These are phyloP conservation scores for Aureobasidium namibiae DNA, from an alignment of 2,329 filamentous ascomycete genomes.

Conservation along the genomic window DNA sequence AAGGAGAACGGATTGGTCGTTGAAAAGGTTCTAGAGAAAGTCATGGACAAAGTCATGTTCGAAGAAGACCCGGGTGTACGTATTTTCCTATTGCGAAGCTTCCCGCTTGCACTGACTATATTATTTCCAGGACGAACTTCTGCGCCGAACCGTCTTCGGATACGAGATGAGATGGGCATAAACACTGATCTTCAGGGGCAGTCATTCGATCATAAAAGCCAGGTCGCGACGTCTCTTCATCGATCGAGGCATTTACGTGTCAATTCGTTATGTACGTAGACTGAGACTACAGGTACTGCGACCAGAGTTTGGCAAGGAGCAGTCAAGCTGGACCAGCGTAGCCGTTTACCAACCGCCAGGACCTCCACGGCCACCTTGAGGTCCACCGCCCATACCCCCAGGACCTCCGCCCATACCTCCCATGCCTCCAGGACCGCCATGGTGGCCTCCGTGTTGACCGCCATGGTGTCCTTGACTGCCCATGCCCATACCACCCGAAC, in stretches of 20 bases:
- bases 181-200: not conserved
- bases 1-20: conserved; percentile 64
- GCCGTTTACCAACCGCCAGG: not conserved
- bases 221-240: no score
- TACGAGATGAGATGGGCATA: conserved; percentile 60
- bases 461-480: not conserved
- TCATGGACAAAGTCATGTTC: conserved; percentile 82
- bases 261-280: not conserved
- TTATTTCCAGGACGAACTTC: conserved; percentile 54
- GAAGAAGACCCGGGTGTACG: conserved; percentile 71
- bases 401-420: not conserved
- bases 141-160: conserved; percentile 75
- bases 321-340: no score
- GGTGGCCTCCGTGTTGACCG: no score
- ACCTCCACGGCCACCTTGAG: not conserved
- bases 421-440: not conserved
- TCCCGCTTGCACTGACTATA: not conserved
- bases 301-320: not conserved
- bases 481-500: not conserved
- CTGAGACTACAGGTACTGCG: not conserved
- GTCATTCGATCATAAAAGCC: no score
- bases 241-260: not conserved
- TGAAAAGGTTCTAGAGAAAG: conserved; percentile 70
- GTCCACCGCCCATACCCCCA: not conserved
- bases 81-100: conserved; percentile 13